phyloP scores from a whole-genome alignment of 371 early-diverging fungal genomes.

The Catenaria anguillulae region DNA sequence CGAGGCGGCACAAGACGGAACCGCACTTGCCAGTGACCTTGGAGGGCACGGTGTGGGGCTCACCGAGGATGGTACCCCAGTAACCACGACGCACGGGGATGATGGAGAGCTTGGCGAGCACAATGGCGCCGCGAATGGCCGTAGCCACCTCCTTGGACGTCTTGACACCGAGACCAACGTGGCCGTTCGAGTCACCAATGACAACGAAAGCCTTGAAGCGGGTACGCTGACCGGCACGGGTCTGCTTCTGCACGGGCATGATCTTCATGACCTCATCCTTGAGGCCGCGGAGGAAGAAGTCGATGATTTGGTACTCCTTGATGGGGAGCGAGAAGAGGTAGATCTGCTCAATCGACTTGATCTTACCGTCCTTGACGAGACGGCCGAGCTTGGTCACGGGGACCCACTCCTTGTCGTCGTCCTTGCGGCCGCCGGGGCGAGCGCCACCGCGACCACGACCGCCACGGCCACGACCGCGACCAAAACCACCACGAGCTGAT shows the following conservation, averaged over 20 bases:
- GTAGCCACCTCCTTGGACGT: slow-evolving; percentile 98
- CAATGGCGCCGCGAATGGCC: slow-evolving; percentile 97
- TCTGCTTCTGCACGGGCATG: slow-evolving; percentile 99
- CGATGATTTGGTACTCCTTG: slow-evolving; percentile 99
- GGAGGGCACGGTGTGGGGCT: slow-evolving; percentile 97
- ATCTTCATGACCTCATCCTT: slow-evolving; percentile 99
- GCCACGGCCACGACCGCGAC: slow-evolving; percentile 53
- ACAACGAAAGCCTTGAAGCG: slow-evolving; percentile 99
- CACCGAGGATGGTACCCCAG: slow-evolving; percentile 96
- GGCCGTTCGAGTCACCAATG: slow-evolving; percentile 96
- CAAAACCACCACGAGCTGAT: slow-evolving; percentile 62
- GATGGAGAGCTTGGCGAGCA: slow-evolving; percentile 95
- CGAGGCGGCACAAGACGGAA: slow-evolving; percentile 83
- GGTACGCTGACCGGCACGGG: slow-evolving; percentile 99
- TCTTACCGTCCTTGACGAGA: slow-evolving; percentile 86
- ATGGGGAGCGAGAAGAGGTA: slow-evolving; percentile 96
- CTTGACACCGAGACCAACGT: slow-evolving; percentile 98
- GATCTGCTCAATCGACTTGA: slow-evolving; percentile 88
- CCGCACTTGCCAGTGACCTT: slow-evolving; percentile 99
- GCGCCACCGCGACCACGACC: slow-evolving; percentile 38
- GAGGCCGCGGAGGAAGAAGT: slow-evolving; percentile 87
- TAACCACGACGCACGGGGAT: slow-evolving; percentile 98
- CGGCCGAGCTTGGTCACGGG: slow-evolving; percentile 96
- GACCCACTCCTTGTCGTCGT: slow-evolving; percentile 77
- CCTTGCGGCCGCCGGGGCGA: slow-evolving; percentile 63